Percentiles rank a stretch among this genome's conserved stretches.
Evolutionary conservation across 129 eudicot species (phyloP).

Genomic region (Lactuca sativa): DNA sequence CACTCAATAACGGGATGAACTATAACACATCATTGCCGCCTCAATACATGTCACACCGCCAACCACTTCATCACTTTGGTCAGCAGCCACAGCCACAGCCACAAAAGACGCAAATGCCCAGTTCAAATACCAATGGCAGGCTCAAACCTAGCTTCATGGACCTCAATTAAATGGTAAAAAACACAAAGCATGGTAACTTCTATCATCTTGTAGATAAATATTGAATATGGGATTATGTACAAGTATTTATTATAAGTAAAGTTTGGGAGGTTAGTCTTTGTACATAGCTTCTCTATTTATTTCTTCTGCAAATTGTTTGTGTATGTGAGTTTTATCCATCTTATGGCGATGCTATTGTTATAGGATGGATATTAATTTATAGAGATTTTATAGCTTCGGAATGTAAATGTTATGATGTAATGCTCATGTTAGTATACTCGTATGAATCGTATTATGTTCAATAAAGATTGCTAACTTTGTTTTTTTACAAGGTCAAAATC

Average conservation of each 20-base stretch:
- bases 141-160: constrained; percentile 62
- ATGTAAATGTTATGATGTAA: constrained; percentile 2
- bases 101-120: constrained; percentile 49
- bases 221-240: constrained; percentile 15
- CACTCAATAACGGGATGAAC: constrained; percentile 50
- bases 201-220: constrained; percentile 29
- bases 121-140: constrained; percentile 12
- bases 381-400: background rate
- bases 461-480: background rate
- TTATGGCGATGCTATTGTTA: constrained; percentile 5
- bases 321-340: constrained; percentile 1
- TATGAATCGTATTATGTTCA: background rate
- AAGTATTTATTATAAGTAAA: background rate
- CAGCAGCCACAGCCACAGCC: constrained; percentile 28
- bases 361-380: background rate
- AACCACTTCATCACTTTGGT: constrained; percentile 1
- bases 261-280: background rate
- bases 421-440: background rate
- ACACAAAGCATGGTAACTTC: background rate
- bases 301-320: background rate
- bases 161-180: constrained; percentile 40
- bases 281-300: background rate
- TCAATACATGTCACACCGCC: constrained; percentile 38
- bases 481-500: background rate
- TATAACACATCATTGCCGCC: constrained; percentile 44